Evolutionary conservation across 352 stramenopile species (phyloP), one percentile per base, ranked within the genome.

Genomic region (Phytophthora gonapodyides): DNA sequence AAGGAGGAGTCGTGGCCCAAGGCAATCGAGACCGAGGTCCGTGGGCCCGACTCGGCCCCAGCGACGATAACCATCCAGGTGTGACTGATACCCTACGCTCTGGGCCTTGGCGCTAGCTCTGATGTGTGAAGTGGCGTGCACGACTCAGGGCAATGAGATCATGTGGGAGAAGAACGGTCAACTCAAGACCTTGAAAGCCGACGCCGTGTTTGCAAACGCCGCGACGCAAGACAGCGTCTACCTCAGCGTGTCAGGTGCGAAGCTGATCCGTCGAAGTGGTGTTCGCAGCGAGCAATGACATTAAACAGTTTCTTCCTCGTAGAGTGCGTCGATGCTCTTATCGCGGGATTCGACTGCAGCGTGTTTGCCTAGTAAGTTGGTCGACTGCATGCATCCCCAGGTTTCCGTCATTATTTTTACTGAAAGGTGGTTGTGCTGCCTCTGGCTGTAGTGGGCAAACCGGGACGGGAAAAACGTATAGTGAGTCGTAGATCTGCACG

Each of bases 131-230:
- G 9, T 43, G 30, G 15, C 30, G 1, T 51, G 40, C 24, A n/a
- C 38, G 24, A 52, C 12, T 42, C 35, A 82, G 78, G 62, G 74
- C 33, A 80, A 76, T 27, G 70, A 69, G 42, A 54, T 88, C 16
- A 61, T 64, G 37, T 88, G 81, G 81, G 79, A 91, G 59, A 91
- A 88, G 57, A 88, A 88, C 57, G 77, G 75, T 0, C 79, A 87
- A 19, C 54, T 72, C 34, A 91, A 88, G 57, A 76, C 78, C 17
- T 33, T 91, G 12, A 65, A 80, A 44, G 64, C 74, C 0, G 79
- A 91, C 21, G 77, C 75, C 1, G 77, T 88, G 12, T 88, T 89
- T 43, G 33, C 52, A 17, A 72, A 69, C 12, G 38, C 51, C 6
- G 55, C 74, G 0, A 58, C 66, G 4, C 81, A 90, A 65, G 48